Conservation (phyloP, 108 stramenopile species). For the Pelagomonas calceolata region DNA sequence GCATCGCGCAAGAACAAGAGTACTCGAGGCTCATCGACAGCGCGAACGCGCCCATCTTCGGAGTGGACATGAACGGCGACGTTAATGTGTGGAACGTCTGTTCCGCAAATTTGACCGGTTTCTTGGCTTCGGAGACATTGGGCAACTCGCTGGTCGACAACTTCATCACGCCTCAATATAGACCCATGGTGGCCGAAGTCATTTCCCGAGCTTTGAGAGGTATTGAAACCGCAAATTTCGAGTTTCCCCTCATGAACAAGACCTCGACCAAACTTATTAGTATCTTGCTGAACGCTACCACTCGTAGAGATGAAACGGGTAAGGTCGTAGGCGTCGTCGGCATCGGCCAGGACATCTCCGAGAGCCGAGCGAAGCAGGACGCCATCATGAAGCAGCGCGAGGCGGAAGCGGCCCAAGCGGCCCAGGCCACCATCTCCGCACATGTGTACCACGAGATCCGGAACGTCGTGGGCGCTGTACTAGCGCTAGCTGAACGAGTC, state of each 20-base stretch:
- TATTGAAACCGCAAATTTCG: constrained; percentile 33
- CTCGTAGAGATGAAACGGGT: constrained; percentile 52
- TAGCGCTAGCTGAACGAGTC: constrained; percentile 34
- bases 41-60: constrained; percentile 2
- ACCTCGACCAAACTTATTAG: constrained; percentile 15
- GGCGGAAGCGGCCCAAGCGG: constrained; percentile 7
- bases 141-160: neutral
- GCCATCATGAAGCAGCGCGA: constrained; percentile 27
- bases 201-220: constrained; percentile 40
- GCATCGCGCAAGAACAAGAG: neutral
- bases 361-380: constrained; percentile 39
- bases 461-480: constrained; percentile 31
- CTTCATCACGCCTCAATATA: constrained; percentile 27
- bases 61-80: neutral
- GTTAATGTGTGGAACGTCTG: constrained; percentile 24
- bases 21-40: constrained; percentile 1
- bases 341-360: constrained; percentile 39
- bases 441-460: constrained; percentile 42
- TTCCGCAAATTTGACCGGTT: constrained; percentile 16
- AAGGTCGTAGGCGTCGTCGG: constrained; percentile 32
- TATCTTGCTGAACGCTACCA: constrained; percentile 58
- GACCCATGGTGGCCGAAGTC: constrained; percentile 26
- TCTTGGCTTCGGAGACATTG: constrained; percentile 5
- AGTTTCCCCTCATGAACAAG: constrained; percentile 49
- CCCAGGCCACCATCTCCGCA: constrained; percentile 31